These are phyloP conservation scores for Rostrohypoxylon terebratum DNA, from an alignment of 495 filamentous ascomycete species.

Conservation along the genomic window DNA sequence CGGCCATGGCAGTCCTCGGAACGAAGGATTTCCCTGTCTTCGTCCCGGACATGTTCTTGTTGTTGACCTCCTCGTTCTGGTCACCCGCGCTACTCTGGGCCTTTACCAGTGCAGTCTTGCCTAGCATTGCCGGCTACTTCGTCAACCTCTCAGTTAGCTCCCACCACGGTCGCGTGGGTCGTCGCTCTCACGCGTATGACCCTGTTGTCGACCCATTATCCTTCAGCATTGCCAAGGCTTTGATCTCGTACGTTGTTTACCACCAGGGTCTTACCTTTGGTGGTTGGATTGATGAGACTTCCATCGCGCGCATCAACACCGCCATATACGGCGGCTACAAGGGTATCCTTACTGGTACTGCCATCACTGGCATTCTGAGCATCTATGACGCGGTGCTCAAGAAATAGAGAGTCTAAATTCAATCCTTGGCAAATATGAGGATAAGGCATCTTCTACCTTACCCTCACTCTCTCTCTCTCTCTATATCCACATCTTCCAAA, in stretches of 20 bases:
- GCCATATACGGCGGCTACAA: slow-evolving; percentile 77
- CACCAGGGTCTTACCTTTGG: slow-evolving; percentile 74
- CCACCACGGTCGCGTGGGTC: slow-evolving; percentile 45
- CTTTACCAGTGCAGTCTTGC: slow-evolving; percentile 75
- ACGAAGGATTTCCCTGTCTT: slow-evolving; percentile 64
- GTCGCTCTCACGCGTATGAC: slow-evolving; percentile 51
- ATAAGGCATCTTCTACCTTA: neutral
- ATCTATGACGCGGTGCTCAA: slow-evolving; percentile 87
- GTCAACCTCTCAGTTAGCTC: slow-evolving; percentile 77
- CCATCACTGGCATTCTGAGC: slow-evolving; percentile 74
- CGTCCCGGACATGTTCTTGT: slow-evolving; percentile 82
- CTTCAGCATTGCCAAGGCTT: slow-evolving; percentile 87
- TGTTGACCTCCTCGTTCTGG: slow-evolving; percentile 88
- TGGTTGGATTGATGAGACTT: slow-evolving; percentile 67
- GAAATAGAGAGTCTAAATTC: slow-evolving; percentile 61
- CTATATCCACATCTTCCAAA: neutral
- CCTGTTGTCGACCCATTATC: slow-evolving; percentile 83
- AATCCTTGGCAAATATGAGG: neutral
- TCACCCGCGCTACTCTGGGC: slow-evolving; percentile 81
- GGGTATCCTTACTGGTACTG: slow-evolving; percentile 77
- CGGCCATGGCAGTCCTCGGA: slow-evolving; percentile 67
- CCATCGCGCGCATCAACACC: slow-evolving; percentile 70
- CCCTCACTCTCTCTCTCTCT: neutral
- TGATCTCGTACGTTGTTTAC: slow-evolving; percentile 83
- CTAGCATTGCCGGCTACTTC: slow-evolving; percentile 80